These are phyloP conservation scores for Populus hybrid DNA, from an alignment of 441 rosid genomes.

Conservation along the genomic window DNA sequence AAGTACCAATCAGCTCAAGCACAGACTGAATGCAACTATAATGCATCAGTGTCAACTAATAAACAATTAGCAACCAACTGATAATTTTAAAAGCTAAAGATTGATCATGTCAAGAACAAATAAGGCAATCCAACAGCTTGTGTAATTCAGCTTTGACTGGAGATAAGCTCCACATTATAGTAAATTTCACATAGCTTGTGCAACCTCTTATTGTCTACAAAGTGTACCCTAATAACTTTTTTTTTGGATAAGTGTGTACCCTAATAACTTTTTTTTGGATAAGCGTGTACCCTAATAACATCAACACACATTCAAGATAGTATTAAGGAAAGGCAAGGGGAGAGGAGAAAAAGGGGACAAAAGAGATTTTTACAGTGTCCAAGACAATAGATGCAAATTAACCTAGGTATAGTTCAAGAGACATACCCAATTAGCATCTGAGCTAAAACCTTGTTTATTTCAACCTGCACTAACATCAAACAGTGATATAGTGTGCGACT, in stretches of 20 bases:
- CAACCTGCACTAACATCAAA: neutral
- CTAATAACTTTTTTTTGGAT: no score
- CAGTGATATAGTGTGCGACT: neutral
- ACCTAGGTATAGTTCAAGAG: neutral
- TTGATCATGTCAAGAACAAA: neutral
- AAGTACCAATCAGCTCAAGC: slow-evolving; percentile 9
- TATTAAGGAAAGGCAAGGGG: neutral
- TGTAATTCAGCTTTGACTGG: neutral
- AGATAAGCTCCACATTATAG: neutral
- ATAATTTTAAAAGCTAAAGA: neutral
- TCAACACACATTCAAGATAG: neutral
- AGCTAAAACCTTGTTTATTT: neutral
- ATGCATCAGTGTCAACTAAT: slow-evolving; percentile 7
- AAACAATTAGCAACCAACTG: neutral
- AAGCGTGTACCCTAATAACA: neutral
- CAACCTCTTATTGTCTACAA: neutral
- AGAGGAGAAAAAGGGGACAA: neutral
- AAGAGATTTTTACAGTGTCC: neutral
- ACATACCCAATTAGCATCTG: neutral
- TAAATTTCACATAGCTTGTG: neutral
- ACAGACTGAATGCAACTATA: neutral
- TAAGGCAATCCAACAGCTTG: neutral
- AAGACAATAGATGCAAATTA: neutral
- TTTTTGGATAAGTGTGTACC: neutral
- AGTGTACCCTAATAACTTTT: neutral